Conservation (phyloP, 257 asterid species). For the Solanum sparsipilum region DNA sequence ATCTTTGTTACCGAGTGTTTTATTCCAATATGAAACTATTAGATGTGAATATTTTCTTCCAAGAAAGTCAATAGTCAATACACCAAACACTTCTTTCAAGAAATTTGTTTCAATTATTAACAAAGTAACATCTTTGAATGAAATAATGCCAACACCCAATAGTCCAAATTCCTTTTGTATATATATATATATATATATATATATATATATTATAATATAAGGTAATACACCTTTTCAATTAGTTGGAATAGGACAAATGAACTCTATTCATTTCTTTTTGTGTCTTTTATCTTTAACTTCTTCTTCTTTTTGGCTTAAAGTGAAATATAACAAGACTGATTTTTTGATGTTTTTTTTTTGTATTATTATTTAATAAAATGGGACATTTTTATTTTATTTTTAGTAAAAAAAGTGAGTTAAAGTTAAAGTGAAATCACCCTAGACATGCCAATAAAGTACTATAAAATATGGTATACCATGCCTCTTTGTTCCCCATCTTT, state of each 20-base stretch:
- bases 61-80: background rate
- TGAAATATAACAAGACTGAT: background rate
- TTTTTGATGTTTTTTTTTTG: background rate
- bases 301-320: background rate
- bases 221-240: background rate
- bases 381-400: background rate
- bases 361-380: background rate
- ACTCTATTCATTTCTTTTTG: background rate
- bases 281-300: background rate
- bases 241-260: background rate
- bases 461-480: background rate
- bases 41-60: background rate
- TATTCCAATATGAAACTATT: background rate
- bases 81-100: background rate
- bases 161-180: background rate
- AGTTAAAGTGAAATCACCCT: background rate
- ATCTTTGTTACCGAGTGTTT: fast-evolving
- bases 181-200: background rate
- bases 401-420: background rate
- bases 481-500: background rate
- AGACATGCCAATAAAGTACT: background rate
- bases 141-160: background rate
- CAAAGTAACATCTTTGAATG: background rate
- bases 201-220: background rate
- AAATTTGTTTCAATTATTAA: background rate